A percentile compares a stretch with the other conserved stretches of the same genome.
Conservation (phyloP, 495 filamentous ascomycete genomes). For the Penicillium argentinense region DNA sequence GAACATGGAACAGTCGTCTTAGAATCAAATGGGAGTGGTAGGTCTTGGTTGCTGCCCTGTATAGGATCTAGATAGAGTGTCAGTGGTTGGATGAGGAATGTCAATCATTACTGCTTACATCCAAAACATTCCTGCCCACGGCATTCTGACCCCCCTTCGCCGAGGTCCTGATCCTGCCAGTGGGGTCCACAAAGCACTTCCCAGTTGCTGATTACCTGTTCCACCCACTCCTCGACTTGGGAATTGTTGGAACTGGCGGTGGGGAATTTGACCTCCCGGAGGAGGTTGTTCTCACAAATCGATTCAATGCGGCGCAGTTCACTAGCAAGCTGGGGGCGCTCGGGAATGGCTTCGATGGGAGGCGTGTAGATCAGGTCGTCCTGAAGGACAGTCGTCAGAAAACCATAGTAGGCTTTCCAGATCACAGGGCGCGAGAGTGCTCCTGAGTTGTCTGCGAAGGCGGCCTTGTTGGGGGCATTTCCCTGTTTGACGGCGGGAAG, state of each 20-base stretch:
- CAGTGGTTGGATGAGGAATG: conserved; percentile 1
- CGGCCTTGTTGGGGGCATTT: conserved; percentile 47
- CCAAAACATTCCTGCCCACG: conserved; percentile 69
- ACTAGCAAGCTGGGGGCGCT: conserved; percentile 62
- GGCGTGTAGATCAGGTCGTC: conserved; percentile 34
- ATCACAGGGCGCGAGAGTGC: conserved; percentile 36
- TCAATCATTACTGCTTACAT: conserved; percentile 50
- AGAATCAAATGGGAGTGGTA: conserved; percentile 90
- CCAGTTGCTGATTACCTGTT: conserved; percentile 84
- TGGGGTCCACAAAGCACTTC: conserved; percentile 66
- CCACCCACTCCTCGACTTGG: conserved; percentile 78
- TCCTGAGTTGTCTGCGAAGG: conserved; percentile 16
- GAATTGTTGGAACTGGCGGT: conserved; percentile 71
- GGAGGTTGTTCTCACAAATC: conserved; percentile 69
- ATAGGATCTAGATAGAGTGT: conserved; percentile 59
- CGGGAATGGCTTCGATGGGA: conserved; percentile 28
- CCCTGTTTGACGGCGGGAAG: conserved; percentile 39
- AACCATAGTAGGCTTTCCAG: conserved; percentile 80
- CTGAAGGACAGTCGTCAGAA: conserved; percentile 60
- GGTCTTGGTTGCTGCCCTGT: conserved; percentile 84
- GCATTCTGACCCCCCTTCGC: conserved; percentile 72
- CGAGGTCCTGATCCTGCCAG: conserved; percentile 76
- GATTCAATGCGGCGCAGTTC: conserved; percentile 75
- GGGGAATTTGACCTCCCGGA: conserved; percentile 77
- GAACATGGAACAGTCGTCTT: conserved; percentile 84